A percentile compares a stretch with the other conserved stretches of the same genome.
Evolutionary conservation across 2,329 filamentous ascomycete species (phyloP).

Genomic region (Aspergillus transmontanensis): DNA sequence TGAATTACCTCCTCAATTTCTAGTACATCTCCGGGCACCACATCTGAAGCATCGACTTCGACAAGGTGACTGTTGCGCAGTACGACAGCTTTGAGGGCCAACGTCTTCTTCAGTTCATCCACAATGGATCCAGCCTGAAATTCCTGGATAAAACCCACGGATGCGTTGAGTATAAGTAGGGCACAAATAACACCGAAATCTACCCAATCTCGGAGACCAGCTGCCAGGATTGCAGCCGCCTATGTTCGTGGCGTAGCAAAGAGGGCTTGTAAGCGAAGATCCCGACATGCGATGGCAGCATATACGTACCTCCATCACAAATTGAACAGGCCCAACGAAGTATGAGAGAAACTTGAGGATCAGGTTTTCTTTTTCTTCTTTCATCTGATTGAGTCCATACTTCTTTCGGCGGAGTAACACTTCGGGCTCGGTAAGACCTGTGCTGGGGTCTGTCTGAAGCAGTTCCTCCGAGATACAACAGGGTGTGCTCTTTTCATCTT

Average conservation of each 20-base stretch:
- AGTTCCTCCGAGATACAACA: constrained; percentile 71
- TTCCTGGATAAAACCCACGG: constrained; percentile 85
- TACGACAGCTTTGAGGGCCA: constrained; percentile 84
- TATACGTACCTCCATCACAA: constrained; percentile 80
- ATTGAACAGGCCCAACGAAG: constrained; percentile 88
- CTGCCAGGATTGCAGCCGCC: constrained; percentile 77
- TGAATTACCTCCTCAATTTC: constrained; percentile 73
- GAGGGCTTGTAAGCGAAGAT: background rate
- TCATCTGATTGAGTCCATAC: constrained; percentile 86
- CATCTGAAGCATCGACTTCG: constrained; percentile 79
- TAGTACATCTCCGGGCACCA: constrained; percentile 87
- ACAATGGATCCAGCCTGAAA: constrained; percentile 89
- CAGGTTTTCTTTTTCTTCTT: constrained; percentile 84
- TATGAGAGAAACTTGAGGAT: constrained; percentile 79
- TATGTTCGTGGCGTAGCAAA: constrained; percentile 28
- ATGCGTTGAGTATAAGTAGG: constrained; percentile 79
- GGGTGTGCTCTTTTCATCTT: constrained; percentile 54
- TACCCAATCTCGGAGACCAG: constrained; percentile 84
- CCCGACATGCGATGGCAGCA: constrained; percentile 14
- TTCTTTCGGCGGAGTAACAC: constrained; percentile 67
- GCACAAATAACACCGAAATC: constrained; percentile 91
- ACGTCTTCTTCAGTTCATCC: constrained; percentile 86
- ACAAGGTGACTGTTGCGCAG: constrained; percentile 76
- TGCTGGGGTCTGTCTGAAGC: constrained; percentile 73
- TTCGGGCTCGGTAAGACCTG: constrained; percentile 73